Evolutionary conservation across 106 monocot genomes (phyloP), one percentile per base, ranked within the genome.

Genomic region (Iris macrosiphon): DNA sequence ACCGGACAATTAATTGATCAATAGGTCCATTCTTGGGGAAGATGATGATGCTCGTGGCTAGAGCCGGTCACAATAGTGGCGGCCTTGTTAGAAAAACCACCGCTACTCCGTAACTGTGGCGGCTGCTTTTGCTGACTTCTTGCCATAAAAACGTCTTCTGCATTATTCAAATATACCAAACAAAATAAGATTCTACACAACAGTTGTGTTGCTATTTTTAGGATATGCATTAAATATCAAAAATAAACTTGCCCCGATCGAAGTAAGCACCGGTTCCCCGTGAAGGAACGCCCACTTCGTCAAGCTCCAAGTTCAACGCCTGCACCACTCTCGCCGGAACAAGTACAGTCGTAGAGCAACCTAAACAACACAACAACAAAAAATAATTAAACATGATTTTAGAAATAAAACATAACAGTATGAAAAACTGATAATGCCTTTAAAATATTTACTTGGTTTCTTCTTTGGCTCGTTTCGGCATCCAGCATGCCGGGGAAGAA

Each of bases 321-420:
- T 89, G 83, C 13, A 83, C 73, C 4, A 89, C 88, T 44, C 73
- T 63, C 1, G 76, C 79, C 7, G 88, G 88, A 25, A 89, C 64
- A 19, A 89, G 72, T 10, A 76, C 88, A 31, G 88, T 73, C 0
- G n/a, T n/a, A n/a, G 88, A 79, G 45, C 79, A 79, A 52, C 35
- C 88, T 89, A 27, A 31, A 52, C 3, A 16, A 26, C 4, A 11
- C 5, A 41, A 3, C 12, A 22, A 11, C 17, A 7, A 31, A 24
- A 6, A 48, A 21, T 17, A 29, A 5, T 7, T 31, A 6, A 26
- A 29, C 5, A 20, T 3, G 8, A 27, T n/a, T 19, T 7, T 15
- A 1, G 3, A 25, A 26, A 0, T 45, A 59, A 46, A 10, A 13
- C 29, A 22, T 3, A 0, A 67, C 2, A 23, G 2, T 6, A 26